Conservation (phyloP, 208 protist genomes). For the Acanthamoeba castellanii region DNA sequence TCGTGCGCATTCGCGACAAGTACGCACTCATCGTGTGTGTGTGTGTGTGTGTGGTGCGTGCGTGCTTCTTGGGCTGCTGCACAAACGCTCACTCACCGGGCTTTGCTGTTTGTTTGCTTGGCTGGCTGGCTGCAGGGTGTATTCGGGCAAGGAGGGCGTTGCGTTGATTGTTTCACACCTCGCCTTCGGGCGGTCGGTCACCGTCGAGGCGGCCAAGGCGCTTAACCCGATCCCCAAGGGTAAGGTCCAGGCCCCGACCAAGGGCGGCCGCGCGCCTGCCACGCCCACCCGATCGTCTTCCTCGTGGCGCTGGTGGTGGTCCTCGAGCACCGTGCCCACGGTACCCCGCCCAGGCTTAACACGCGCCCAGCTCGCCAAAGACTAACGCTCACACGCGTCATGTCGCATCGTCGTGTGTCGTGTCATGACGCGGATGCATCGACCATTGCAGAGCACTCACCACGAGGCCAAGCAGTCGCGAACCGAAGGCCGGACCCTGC, state of each 20-base stretch:
- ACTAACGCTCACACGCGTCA: neutral
- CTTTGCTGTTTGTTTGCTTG: neutral
- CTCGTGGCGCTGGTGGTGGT: conserved; percentile 52
- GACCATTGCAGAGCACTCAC: neutral
- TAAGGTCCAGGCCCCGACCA: neutral
- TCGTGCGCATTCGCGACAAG: conserved; percentile 45
- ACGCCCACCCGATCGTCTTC: neutral
- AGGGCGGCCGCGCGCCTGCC: neutral
- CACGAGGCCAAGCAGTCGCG: conserved; percentile 52
- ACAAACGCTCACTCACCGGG: neutral
- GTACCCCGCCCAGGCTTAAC: neutral
- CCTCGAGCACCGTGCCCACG: neutral
- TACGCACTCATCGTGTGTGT: neutral
- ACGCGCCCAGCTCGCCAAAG: too few species aligned
- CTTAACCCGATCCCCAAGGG: neutral
- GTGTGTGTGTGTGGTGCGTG: neutral
- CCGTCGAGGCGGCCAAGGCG: neutral
- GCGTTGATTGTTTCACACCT: conserved; percentile 34
- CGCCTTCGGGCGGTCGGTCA: neutral
- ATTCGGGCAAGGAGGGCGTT: neutral
- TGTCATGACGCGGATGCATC: too few species aligned
- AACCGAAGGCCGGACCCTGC: conserved; percentile 54
- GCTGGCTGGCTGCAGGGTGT: neutral
- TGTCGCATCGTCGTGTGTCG: neutral
- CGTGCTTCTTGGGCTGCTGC: neutral